Percentiles rank a stretch among this genome's conserved stretches.
Conservation (phyloP, 805 yeast genomes). For the Pichia paraexigua region DNA sequence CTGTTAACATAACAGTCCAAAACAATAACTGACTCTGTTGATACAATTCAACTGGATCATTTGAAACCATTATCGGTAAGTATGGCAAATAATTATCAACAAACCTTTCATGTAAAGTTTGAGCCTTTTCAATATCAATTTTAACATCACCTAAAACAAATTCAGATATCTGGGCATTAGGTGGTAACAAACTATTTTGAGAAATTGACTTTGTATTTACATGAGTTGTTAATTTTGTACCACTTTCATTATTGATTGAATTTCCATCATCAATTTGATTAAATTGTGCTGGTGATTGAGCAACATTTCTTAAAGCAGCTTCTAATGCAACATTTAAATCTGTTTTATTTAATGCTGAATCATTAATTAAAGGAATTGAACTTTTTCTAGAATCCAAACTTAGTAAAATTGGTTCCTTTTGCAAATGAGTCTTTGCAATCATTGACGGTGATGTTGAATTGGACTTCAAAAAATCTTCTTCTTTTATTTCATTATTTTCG, state of each 20-base stretch:
- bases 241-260: not conserved
- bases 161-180: constrained; percentile 40
- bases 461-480: not conserved
- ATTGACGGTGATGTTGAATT: constrained; percentile 8
- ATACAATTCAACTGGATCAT: constrained; percentile 66
- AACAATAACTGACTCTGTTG: constrained; percentile 77
- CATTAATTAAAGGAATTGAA: constrained; percentile 32
- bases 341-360: constrained; percentile 35
- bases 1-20: constrained; percentile 87
- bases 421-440: constrained; percentile 35
- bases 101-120: constrained; percentile 63
- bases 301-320: constrained; percentile 33
- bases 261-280: not conserved
- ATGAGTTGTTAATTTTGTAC: constrained; percentile 11
- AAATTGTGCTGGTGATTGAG: constrained; percentile 21
- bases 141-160: constrained; percentile 71
- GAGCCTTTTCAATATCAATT: constrained; percentile 59
- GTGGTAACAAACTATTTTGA: constrained; percentile 15
- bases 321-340: constrained; percentile 37
- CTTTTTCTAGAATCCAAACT: constrained; percentile 24
- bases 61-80: constrained; percentile 69
- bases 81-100: constrained; percentile 61
- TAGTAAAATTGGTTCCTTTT: constrained; percentile 37
- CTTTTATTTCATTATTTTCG: not conserved
- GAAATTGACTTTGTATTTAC: constrained; percentile 15